Evolutionary conservation across 2,329 filamentous ascomycete genomes (phyloP).

Genomic region (Cladorrhinum sp.): DNA sequence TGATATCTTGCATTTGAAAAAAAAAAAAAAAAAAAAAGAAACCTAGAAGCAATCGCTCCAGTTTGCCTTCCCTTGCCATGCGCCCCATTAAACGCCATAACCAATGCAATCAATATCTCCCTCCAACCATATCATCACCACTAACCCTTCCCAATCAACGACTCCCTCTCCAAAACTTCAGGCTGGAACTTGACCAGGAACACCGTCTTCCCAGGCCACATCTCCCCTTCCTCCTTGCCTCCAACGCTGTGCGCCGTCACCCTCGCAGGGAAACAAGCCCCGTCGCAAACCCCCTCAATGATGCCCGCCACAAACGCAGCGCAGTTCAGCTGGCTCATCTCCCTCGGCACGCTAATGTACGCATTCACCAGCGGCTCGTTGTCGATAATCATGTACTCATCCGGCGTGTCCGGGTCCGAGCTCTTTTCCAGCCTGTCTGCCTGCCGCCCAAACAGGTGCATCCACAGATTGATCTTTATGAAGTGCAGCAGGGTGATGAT

Average conservation of each 20-base stretch:
- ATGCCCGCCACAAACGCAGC: conserved; percentile 94
- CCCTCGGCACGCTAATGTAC: conserved; percentile 87
- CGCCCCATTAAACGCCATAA: conserved; percentile 15
- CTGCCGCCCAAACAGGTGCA: conserved; percentile 84
- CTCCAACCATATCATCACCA: neutral
- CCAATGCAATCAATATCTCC: conserved; percentile 6
- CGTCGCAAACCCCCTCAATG: conserved; percentile 93
- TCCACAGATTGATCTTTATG: conserved; percentile 89
- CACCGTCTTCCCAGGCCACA: conserved; percentile 96
- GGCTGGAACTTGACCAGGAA: conserved; percentile 90
- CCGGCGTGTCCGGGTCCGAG: conserved; percentile 73
- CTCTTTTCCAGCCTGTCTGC: conserved; percentile 92
- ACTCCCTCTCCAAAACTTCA: conserved; percentile 90
- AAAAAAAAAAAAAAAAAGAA: neutral
- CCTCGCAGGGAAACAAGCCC: conserved; percentile 80
- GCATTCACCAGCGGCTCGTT: conserved; percentile 96
- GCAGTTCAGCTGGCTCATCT: conserved; percentile 96
- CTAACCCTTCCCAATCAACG: conserved; percentile 54
- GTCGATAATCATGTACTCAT: conserved; percentile 99
- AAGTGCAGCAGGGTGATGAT: conserved; percentile 92
- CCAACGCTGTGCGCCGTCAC: conserved; percentile 84
- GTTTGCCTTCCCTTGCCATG: neutral
- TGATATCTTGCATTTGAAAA: neutral
- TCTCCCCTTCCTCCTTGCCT: conserved; percentile 60
- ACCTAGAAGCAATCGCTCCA: conserved; percentile 2